Evolutionary conservation across 2,329 filamentous ascomycete species (phyloP).

Genomic region (Seiridium unicorne): DNA sequence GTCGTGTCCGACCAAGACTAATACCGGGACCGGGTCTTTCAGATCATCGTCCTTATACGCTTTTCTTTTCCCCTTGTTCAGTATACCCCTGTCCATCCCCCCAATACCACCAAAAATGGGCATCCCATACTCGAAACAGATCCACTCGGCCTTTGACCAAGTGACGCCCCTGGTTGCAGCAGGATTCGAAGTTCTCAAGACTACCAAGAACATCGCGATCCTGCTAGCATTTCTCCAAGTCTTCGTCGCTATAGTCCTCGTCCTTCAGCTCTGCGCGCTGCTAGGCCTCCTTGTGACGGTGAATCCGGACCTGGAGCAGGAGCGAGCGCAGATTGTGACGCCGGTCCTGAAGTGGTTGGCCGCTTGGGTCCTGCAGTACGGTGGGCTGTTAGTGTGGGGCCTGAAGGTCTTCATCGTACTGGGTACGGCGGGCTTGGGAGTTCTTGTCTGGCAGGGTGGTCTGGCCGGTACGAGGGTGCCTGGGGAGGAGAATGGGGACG

Average conservation of each 20-base stretch:
- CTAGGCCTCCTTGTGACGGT: slow-evolving; percentile 40
- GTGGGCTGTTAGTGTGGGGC: slow-evolving; percentile 6
- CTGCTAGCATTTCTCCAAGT: slow-evolving; percentile 45
- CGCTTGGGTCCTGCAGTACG: slow-evolving; percentile 12
- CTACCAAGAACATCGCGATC: slow-evolving; percentile 47
- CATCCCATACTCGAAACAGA: slow-evolving; percentile 50
- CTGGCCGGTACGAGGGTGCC: slow-evolving; percentile 4
- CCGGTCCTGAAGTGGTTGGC: slow-evolving; percentile 33
- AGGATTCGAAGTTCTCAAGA: slow-evolving; percentile 46
- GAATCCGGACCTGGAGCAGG: slow-evolving; percentile 44
- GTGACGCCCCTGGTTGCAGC: slow-evolving; percentile 49
- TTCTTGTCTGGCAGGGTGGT: neutral
- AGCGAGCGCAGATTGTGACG: slow-evolving; percentile 39
- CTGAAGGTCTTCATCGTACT: slow-evolving; percentile 28
- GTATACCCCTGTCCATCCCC: neutral
- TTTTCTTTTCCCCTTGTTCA: neutral
- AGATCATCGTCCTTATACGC: neutral
- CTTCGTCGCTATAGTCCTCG: slow-evolving; percentile 38
- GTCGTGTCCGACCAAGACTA: neutral
- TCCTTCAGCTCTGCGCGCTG: slow-evolving; percentile 30
- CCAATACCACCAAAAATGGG: slow-evolving; percentile 34
- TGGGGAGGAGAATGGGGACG: neutral
- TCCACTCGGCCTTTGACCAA: slow-evolving; percentile 49
- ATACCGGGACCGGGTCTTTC: too few relatives aligned
- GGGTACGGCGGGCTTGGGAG: slow-evolving; percentile 7